Conservation (phyloP, 306 rosid species). For the Alnus rubra region DNA sequence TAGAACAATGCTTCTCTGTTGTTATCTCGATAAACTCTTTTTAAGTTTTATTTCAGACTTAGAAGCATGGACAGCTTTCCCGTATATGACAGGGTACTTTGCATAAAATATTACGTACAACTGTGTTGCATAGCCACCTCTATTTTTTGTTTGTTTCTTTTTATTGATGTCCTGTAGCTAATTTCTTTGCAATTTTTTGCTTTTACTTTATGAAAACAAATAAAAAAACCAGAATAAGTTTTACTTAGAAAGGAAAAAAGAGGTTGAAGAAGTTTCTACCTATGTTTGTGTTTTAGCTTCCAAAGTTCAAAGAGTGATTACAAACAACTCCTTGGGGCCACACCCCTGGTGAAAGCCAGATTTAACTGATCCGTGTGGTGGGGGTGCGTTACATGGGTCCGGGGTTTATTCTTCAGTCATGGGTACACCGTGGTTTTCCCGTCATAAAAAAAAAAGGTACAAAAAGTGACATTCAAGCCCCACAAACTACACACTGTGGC, state of each 20-base stretch:
- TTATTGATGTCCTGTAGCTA: neutral
- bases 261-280: neutral
- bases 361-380: too few species aligned
- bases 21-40: neutral
- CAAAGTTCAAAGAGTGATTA: too few species aligned
- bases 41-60: constrained; percentile 5
- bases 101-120: neutral
- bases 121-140: neutral
- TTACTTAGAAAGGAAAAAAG: neutral
- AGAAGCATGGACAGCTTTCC: neutral
- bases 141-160: neutral
- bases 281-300: too few species aligned
- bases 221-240: neutral
- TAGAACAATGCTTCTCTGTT: neutral
- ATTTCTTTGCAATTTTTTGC: neutral
- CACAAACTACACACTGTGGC: too few species aligned
- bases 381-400: too few species aligned
- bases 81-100: neutral
- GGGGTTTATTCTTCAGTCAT: too few species aligned
- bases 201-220: neutral
- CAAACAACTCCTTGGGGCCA: too few species aligned
- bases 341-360: too few species aligned
- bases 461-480: too few species aligned
- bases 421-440: too few species aligned
- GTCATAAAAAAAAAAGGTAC: too few species aligned